Conservation (phyloP, 1,284 basidiomycete genomes). For the Tilletiopsis washingtonensis region DNA sequence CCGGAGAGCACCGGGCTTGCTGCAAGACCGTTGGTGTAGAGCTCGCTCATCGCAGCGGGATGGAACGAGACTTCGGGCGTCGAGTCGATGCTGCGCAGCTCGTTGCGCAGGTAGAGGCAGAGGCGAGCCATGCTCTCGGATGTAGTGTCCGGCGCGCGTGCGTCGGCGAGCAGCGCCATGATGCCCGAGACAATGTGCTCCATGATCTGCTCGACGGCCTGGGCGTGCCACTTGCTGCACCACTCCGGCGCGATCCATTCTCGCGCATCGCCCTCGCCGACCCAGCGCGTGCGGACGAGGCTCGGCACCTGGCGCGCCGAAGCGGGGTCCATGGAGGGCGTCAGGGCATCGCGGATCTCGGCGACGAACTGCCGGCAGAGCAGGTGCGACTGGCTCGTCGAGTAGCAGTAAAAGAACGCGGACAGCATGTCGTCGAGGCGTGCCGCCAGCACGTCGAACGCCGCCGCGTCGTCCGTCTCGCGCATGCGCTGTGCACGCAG, state of each 20-base stretch:
- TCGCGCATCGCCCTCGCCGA: not conserved
- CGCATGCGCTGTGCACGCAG: no score
- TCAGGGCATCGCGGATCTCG: not conserved
- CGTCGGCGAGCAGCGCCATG: conserved; percentile 5
- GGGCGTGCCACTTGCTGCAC: not conserved
- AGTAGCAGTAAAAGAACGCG: not conserved
- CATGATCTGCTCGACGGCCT: conserved; percentile 5
- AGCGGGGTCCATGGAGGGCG: not conserved
- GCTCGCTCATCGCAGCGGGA: not conserved
- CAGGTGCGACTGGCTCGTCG: not conserved
- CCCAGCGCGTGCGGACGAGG: not conserved
- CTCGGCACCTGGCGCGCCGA: not conserved
- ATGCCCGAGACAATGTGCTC: conserved; percentile 12
- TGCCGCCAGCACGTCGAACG: not conserved
- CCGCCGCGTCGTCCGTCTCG: not conserved
- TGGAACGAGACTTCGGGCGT: not conserved
- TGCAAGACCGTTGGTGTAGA: not conserved
- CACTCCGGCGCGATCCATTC: not conserved
- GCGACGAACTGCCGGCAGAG: no score
- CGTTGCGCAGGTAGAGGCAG: conserved; percentile 3
- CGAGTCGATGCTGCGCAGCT: not conserved
- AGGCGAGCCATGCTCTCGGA: conserved; percentile 6
- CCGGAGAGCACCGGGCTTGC: no score
- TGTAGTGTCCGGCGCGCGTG: not conserved
- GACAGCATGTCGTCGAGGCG: not conserved